phyloP scores from a whole-genome alignment of 1,284 basidiomycete species.

The Paramarasmius palmivorus region DNA sequence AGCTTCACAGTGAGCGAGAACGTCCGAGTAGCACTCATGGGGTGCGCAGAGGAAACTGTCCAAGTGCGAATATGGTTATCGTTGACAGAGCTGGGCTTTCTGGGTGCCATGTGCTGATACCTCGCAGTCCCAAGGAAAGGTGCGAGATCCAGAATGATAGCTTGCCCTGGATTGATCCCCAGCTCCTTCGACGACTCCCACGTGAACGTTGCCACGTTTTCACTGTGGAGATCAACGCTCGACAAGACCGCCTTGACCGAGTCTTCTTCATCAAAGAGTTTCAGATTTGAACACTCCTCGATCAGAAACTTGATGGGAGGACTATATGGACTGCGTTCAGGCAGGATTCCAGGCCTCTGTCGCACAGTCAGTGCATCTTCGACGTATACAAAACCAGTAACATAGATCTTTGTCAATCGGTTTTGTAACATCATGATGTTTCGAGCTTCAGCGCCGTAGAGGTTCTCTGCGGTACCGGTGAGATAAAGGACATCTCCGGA shows the following conservation, averaged over 20 bases:
- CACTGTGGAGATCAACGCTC: conserved; percentile 43
- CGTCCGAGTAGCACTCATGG: conserved; percentile 16
- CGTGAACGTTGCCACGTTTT: conserved; percentile 54
- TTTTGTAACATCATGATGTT: conserved; percentile 58
- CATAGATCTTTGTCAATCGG: conserved; percentile 46
- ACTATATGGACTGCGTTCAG: conserved; percentile 53
- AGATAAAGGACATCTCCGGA: conserved; percentile 62
- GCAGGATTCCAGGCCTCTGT: conserved; percentile 34
- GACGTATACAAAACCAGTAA: conserved; percentile 56
- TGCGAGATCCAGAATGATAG: conserved; percentile 54
- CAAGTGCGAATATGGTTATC: conserved; percentile 69
- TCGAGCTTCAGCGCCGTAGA: conserved; percentile 47
- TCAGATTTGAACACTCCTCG: conserved; percentile 38
- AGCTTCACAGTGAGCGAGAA: conserved; percentile 53
- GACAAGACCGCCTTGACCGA: conserved; percentile 35
- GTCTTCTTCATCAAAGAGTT: conserved; percentile 25
- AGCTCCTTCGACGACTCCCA: conserved; percentile 42
- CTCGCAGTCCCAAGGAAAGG: conserved; percentile 44
- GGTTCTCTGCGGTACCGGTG: conserved; percentile 55
- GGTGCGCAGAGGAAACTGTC: conserved; percentile 50
- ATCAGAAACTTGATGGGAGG: conserved; percentile 56
- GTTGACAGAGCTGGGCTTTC: conserved; percentile 49
- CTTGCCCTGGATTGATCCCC: conserved; percentile 50
- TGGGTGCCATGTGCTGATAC: conserved; percentile 52
- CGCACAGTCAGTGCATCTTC: conserved; percentile 56